Evolutionary conservation across 768 basidiomycete genomes (phyloP).

Genomic region (Pleurotus salmoneostramineus): DNA sequence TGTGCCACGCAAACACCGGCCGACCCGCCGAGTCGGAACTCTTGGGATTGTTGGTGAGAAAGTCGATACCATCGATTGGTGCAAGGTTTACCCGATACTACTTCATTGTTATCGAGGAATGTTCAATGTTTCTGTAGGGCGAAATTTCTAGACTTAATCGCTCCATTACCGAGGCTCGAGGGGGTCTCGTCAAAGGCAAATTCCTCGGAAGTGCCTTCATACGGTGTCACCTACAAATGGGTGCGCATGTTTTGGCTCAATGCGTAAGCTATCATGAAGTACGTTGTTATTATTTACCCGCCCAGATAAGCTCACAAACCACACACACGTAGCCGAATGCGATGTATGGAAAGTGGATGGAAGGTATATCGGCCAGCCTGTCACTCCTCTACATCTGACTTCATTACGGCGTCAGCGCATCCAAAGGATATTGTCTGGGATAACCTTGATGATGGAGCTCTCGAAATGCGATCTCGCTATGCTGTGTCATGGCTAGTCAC

Average conservation of each 20-base stretch:
- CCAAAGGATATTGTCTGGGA: conserved; percentile 57
- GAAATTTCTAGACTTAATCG: conserved; percentile 47
- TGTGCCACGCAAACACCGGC: conserved; percentile 45
- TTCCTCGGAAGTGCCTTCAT: conserved; percentile 59
- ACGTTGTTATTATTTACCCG: neutral
- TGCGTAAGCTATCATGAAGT: conserved; percentile 51
- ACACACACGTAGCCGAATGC: conserved; percentile 45
- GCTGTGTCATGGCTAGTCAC: conserved; percentile 53
- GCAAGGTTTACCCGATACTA: conserved; percentile 32
- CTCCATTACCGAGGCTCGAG: conserved; percentile 36
- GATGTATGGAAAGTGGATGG: conserved; percentile 64
- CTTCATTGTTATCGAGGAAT: neutral
- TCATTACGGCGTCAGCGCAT: conserved; percentile 16
- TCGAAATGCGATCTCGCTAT: conserved; percentile 52
- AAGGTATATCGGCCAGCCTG: conserved; percentile 33
- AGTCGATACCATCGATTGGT: conserved; percentile 67
- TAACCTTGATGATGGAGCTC: conserved; percentile 47
- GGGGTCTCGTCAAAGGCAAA: conserved; percentile 34
- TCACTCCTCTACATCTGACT: conserved; percentile 17
- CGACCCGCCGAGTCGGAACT: conserved; percentile 46
- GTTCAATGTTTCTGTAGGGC: conserved; percentile 23
- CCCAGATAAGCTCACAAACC: too few species aligned
- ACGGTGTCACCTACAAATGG: conserved; percentile 68
- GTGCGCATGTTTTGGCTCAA: conserved; percentile 68
- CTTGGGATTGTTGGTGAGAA: conserved; percentile 52